Evolutionary conservation across 805 yeast genomes (phyloP).

Genomic region (Metschnikowia orientalis): DNA sequence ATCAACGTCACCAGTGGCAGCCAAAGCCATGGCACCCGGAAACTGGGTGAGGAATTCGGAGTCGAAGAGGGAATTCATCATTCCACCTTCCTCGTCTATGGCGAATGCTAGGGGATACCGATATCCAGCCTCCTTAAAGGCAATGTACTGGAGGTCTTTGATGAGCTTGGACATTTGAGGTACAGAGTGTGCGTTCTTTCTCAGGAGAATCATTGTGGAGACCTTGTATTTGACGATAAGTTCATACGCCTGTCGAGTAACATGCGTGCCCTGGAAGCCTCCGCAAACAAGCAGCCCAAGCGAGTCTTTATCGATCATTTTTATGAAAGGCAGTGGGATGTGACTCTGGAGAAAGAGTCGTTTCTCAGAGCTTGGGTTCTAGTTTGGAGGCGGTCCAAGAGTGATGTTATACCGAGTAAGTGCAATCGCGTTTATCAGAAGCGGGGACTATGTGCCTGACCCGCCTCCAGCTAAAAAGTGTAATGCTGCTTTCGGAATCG

Average conservation of each 20-base stretch:
- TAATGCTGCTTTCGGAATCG: too few species aligned
- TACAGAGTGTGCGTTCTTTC: slow-evolving; percentile 48
- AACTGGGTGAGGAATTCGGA: slow-evolving; percentile 48
- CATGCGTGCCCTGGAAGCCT: slow-evolving; percentile 54
- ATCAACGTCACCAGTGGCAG: slow-evolving; percentile 48
- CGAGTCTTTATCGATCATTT: slow-evolving; percentile 6
- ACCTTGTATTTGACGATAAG: slow-evolving; percentile 49
- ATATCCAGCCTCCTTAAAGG: slow-evolving; percentile 44
- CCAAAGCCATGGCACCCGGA: slow-evolving; percentile 64
- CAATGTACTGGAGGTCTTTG: slow-evolving; percentile 52
- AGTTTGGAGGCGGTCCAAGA: too few species aligned
- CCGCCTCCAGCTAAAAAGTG: too few species aligned
- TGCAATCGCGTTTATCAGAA: too few species aligned
- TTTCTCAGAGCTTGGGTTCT: too few species aligned
- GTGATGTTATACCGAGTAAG: too few species aligned
- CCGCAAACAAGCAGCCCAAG: slow-evolving; percentile 54
- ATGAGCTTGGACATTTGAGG: slow-evolving; percentile 47
- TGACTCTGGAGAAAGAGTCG: too few species aligned
- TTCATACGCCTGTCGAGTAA: slow-evolving; percentile 49
- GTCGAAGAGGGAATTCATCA: slow-evolving; percentile 56
- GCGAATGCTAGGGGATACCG: slow-evolving; percentile 52
- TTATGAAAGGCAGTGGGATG: too few species aligned
- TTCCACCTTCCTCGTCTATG: slow-evolving; percentile 61
- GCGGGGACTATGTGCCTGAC: too few species aligned
- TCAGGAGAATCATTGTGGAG: slow-evolving; percentile 48